phyloP scores from a whole-genome alignment of 805 yeast species.

The Maudiozyma bulderi region DNA sequence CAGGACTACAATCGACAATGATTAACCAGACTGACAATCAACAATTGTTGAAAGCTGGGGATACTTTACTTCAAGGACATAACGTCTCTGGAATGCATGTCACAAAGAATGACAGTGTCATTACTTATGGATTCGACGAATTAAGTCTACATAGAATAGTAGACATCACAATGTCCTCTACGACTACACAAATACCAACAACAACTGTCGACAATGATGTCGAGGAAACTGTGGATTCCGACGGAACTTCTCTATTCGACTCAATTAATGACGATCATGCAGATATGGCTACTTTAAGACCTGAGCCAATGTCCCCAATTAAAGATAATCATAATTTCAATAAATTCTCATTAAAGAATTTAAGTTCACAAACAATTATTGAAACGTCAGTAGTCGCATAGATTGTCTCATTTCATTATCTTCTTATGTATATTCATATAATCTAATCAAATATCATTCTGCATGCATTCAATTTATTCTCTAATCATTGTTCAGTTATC shows the following conservation, averaged over 20 bases:
- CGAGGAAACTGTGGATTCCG: not conserved
- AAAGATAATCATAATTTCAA: not conserved
- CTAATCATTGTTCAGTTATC: no score
- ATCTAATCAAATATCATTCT: not conserved
- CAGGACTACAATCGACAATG: not conserved
- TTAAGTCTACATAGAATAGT: constrained; percentile 19
- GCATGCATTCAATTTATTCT: not conserved
- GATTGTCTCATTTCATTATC: not conserved
- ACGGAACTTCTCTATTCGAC: constrained; percentile 1
- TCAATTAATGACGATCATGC: not conserved
- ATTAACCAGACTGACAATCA: not conserved
- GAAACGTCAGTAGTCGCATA: not conserved
- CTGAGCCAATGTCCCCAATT: not conserved
- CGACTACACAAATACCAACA: not conserved
- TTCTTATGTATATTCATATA: not conserved
- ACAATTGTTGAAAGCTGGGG: constrained; percentile 16
- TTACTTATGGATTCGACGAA: constrained; percentile 16
- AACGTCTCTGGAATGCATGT: not conserved
- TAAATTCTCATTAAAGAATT: not conserved
- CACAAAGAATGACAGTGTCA: constrained; percentile 3
- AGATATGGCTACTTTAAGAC: not conserved
- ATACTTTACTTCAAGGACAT: constrained; percentile 12
- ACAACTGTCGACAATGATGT: not conserved
- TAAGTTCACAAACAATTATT: constrained; percentile 1
- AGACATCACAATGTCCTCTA: constrained; percentile 7